Conservation (phyloP, 1,139 yeast genomes). For the Kurtzmaniella quercitrusa region DNA sequence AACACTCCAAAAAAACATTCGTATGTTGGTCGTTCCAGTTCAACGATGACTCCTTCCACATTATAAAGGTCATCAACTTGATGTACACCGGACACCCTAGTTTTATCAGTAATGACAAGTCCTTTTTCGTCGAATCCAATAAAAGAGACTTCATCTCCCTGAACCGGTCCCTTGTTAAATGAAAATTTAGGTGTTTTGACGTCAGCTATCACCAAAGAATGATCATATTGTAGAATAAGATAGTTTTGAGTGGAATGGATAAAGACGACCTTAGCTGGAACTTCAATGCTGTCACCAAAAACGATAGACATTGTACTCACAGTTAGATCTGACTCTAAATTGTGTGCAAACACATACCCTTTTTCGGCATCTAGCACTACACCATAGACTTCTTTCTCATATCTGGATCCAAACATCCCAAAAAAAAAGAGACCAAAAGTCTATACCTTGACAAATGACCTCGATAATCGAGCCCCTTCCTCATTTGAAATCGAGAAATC, state of each 20-base stretch:
- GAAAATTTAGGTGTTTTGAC: conserved; percentile 61
- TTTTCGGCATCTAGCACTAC: conserved; percentile 73
- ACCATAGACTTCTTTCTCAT: conserved; percentile 56
- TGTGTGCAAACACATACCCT: conserved; percentile 77
- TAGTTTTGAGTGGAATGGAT: conserved; percentile 87
- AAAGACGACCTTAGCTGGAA: conserved; percentile 78
- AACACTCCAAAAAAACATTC: conserved; percentile 80
- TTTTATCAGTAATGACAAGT: conserved; percentile 70
- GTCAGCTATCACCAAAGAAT: conserved; percentile 45
- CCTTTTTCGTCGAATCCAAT: conserved; percentile 75
- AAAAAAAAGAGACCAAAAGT: not conserved
- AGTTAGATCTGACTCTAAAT: conserved; percentile 81
- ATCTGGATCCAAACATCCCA: not conserved
- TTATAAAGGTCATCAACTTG: conserved; percentile 80
- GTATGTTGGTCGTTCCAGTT: conserved; percentile 63
- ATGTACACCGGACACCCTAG: conserved; percentile 71
- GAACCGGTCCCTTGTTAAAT: conserved; percentile 46
- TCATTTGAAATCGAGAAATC: conserved; percentile 42
- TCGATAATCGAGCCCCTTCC: conserved; percentile 49
- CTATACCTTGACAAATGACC: conserved; percentile 63
- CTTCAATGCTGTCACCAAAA: conserved; percentile 79
- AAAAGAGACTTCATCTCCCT: conserved; percentile 74
- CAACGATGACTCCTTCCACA: conserved; percentile 71
- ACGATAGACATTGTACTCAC: conserved; percentile 69
- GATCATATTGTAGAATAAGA: conserved; percentile 81